phyloP scores from a whole-genome alignment of 2,329 filamentous ascomycete species.

The Fusarium vanettenii region DNA sequence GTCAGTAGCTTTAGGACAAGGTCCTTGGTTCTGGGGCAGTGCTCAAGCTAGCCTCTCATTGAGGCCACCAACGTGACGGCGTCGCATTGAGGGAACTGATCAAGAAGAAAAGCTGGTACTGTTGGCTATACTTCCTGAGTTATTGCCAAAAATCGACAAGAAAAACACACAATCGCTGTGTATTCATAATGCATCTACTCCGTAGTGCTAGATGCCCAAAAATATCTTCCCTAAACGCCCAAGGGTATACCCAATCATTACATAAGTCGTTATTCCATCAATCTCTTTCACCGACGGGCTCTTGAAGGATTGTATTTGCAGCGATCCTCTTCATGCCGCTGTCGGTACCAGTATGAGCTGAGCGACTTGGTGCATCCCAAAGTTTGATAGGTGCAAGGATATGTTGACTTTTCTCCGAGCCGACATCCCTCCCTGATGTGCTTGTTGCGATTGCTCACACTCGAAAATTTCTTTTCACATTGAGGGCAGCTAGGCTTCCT shows the following conservation, averaged over 20 bases:
- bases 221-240: neutral
- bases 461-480: slow-evolving; percentile 47
- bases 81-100: neutral
- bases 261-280: neutral
- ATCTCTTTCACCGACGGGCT: neutral
- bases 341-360: slow-evolving; percentile 46
- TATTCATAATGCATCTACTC: neutral
- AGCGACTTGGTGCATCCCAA: slow-evolving; percentile 39
- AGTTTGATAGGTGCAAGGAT: slow-evolving; percentile 40
- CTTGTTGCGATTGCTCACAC: slow-evolving; percentile 47
- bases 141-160: neutral
- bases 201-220: neutral
- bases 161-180: neutral
- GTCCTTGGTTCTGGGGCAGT: neutral
- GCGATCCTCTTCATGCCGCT: slow-evolving; percentile 42
- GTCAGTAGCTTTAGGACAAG: neutral
- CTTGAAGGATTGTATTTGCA: slow-evolving; percentile 32
- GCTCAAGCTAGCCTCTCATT: neutral
- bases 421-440: slow-evolving; percentile 46
- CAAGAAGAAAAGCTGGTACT: neutral
- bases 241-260: neutral
- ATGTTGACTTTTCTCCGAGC: slow-evolving; percentile 36
- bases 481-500: slow-evolving; percentile 31
- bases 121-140: neutral
- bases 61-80: neutral